Evolutionary conservation across 2,329 filamentous ascomycete species (phyloP), one percentile per base, ranked within the genome.

Genomic region (Diaporthe citrichinensis): DNA sequence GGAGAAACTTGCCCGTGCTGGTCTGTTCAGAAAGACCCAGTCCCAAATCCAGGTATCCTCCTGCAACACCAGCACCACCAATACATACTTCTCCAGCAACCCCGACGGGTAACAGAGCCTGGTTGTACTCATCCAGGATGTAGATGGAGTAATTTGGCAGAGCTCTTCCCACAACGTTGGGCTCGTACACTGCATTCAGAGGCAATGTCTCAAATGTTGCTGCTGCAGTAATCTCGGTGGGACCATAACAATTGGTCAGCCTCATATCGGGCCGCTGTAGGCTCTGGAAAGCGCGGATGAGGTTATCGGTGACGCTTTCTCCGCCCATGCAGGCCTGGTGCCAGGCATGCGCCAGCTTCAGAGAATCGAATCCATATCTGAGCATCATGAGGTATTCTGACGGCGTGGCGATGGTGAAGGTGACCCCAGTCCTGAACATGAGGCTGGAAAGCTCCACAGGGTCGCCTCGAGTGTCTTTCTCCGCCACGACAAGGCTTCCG

Each of bases 81-180:
- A 86, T 76, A 68, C 80, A 82, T 10, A 88, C 81, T 75, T 88
- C 83, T 2, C 86, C 86, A 15, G 82, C 79, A 0, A 84, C 80
- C 0, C 84, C 85, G 0, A 77, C 76, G 1, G 85, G 84, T 0
- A 82, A 73, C 4, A 82, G 6, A 46, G 44, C 78, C 6, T 78
- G 76, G 46, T 79, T 74, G 3, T 80, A 72, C 10, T 79, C 76
- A 67, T 87, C 84, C 3, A 88, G 79, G 15, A 89, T 83, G 75
- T 86, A 88, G 5, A 86, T 77, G 2, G 83, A 80, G 1, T 83
- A 81, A 75, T 84, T 84, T 0, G 81, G 78, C 68, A 72, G 49
- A 31, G 51, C n/a, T 20, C 34, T 34, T 15, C 65, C 65, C 28
- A 34, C 15, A 25, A 67, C 25, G 17, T 17, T 28, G 28, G 36